These are phyloP conservation scores for Hemerocallis citrina DNA, from an alignment of 106 monocot species.

Conservation along the genomic window DNA sequence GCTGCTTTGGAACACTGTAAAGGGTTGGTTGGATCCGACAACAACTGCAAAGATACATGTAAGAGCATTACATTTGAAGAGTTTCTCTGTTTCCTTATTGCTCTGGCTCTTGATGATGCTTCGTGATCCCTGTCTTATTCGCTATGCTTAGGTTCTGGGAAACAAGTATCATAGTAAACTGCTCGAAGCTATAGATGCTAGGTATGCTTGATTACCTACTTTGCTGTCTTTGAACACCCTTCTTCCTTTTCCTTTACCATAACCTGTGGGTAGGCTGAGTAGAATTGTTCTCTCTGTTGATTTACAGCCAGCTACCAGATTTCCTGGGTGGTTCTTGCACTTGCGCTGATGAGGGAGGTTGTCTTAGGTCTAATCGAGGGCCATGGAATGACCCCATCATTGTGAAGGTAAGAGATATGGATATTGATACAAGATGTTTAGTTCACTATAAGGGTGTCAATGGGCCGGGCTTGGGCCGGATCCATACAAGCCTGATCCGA, in stretches of 20 bases:
- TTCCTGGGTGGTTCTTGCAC: constrained; percentile 61
- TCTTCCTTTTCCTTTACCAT: not conserved
- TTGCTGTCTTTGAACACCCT: not conserved
- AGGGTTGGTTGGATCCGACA: constrained; percentile 87
- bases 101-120: not conserved
- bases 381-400: constrained; percentile 67
- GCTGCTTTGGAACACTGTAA: constrained; percentile 88
- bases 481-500: too few species aligned
- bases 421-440: too few species aligned
- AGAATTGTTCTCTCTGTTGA: not conserved
- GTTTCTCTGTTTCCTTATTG: constrained; percentile 2
- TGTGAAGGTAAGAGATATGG: constrained; percentile 34
- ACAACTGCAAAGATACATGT: constrained; percentile 92
- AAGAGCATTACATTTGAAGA: not conserved
- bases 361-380: constrained; percentile 59
- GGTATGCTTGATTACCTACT: constrained; percentile 26
- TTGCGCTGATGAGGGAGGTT: constrained; percentile 45
- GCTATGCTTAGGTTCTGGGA: constrained; percentile 63
- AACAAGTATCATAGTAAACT: constrained; percentile 77
- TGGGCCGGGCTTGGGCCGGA: too few species aligned
- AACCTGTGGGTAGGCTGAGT: not conserved
- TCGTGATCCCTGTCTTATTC: not conserved
- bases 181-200: constrained; percentile 77
- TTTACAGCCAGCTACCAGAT: constrained; percentile 78
- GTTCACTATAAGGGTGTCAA: too few species aligned